phyloP scores from a whole-genome alignment of 177 flowering plant genomes.

The Vitis hybrid region DNA sequence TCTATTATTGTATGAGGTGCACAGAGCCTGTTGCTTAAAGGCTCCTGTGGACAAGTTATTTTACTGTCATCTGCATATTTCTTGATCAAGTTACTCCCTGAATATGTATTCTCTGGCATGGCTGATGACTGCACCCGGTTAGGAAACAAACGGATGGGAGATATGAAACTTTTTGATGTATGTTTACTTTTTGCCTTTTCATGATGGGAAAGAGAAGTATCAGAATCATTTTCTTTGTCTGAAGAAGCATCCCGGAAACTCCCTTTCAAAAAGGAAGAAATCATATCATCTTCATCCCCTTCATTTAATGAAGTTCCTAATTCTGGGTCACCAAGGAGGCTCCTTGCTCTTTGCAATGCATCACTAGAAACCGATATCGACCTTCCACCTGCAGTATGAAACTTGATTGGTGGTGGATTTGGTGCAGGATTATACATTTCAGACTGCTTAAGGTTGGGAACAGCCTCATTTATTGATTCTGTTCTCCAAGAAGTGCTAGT shows the following conservation, averaged over 20 bases:
- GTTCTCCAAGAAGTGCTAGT: constrained; percentile 19
- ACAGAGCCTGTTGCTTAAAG: constrained; percentile 16
- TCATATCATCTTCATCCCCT: constrained; percentile 24
- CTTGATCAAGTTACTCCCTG: constrained; percentile 46
- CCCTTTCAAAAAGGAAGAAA: constrained; percentile 22
- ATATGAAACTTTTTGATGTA: constrained; percentile 32
- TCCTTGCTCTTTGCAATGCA: constrained; percentile 86
- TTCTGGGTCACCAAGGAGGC: constrained; percentile 83
- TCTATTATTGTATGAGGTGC: constrained; percentile 9
- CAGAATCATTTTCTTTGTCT: constrained; percentile 35
- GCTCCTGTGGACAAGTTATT: constrained; percentile 17
- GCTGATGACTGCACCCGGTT: constrained; percentile 20
- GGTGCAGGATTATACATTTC: constrained; percentile 21
- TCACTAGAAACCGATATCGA: constrained; percentile 81
- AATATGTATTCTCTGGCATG: constrained; percentile 17
- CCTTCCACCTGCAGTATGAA: constrained; percentile 91
- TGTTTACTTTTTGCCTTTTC: constrained; percentile 19
- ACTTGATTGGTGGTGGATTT: constrained; percentile 65
- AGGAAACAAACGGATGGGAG: constrained; percentile 39
- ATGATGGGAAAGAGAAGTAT: constrained; percentile 26
- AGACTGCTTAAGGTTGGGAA: constrained; percentile 19
- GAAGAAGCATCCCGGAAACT: constrained; percentile 15
- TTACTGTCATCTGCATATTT: constrained; percentile 40
- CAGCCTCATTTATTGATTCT: constrained; percentile 16
- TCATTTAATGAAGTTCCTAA: constrained; percentile 38